Evolutionary conservation across 2,329 filamentous ascomycete genomes (phyloP), one percentile per base, ranked within the genome.

Genomic region (Colletotrichum gigasporum): DNA sequence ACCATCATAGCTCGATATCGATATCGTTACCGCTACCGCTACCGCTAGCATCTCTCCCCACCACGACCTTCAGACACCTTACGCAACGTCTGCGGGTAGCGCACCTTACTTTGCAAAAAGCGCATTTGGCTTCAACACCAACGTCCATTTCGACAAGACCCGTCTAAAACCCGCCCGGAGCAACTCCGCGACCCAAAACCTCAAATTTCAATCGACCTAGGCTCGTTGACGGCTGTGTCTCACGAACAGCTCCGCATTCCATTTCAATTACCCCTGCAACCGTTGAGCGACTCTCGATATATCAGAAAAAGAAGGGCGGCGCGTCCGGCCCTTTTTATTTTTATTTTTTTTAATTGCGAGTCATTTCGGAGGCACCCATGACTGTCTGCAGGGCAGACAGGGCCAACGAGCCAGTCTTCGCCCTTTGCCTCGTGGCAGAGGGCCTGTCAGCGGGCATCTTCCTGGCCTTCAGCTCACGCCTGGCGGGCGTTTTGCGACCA

Each of bases 391-490:
- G 22, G 34, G 16, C 48, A 24, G 34, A 22, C 41, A 37, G 50
- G 34, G 28, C 41, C 16, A 42, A 14, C 16, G 28, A 30, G 41
- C 42, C 34, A 53, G n/a, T 22, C 10, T 26, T 61, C 56, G 55
- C 48, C 30, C 26, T 28, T 37, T 35, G 50, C 61, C 61, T 64
- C 61, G 61, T 64, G 61, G 61, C 47, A 54, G 56, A 64, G 50
- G 57, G 48, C 32, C 44, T n/a, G 14, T 39, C 22, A 45, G 32
- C 24, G 44, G 45, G 37, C 52, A 52, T 52, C 50, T 57, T 62
- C 58, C 30, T 63, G 51, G 50, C 44, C 45, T 32, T 47, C 37
- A 47, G 18, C 39, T 22, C 12, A 32, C 32, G 44, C 35, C 44
- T 65, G 37, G 30, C 51, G 50, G 59, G 51, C 58, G 42, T 45